Evolutionary conservation across 176 grass and related monocot genomes (phyloP).

Genomic region (Hyparrhenia diplandra): DNA sequence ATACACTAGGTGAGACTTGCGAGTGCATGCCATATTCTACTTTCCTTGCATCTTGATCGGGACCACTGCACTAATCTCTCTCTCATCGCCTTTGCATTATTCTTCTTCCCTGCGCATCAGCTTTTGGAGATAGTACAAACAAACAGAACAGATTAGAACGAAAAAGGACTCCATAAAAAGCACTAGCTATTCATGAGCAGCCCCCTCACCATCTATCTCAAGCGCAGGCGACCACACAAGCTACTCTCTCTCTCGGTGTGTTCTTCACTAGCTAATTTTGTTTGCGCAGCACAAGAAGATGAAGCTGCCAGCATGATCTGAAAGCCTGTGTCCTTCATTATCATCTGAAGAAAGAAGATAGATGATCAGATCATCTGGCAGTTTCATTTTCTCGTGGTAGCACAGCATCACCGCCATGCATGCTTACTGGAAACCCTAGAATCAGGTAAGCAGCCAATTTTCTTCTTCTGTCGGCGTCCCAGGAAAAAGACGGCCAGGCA

Average conservation of each 20-base stretch:
- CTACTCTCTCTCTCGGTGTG: not conserved
- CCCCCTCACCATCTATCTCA: slow-evolving; percentile 10
- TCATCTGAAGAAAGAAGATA: not conserved
- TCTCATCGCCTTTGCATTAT: slow-evolving; percentile 20
- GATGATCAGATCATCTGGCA: slow-evolving; percentile 30
- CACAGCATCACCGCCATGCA: not conserved
- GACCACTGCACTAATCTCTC: slow-evolving; percentile 4
- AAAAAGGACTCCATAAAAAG: slow-evolving; percentile 39
- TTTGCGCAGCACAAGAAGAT: slow-evolving; percentile 49
- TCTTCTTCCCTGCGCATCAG: slow-evolving; percentile 12
- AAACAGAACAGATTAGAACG: slow-evolving; percentile 7
- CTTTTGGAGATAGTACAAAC: slow-evolving; percentile 15
- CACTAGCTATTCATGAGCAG: slow-evolving; percentile 25
- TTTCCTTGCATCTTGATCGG: slow-evolving; percentile 3
- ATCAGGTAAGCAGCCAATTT: not conserved
- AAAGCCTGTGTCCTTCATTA: not conserved
- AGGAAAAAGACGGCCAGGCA: not conserved
- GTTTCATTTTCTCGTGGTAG: slow-evolving; percentile 32
- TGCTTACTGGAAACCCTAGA: slow-evolving; percentile 12
- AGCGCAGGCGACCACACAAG: not conserved
- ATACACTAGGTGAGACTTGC: no score
- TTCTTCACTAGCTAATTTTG: not conserved
- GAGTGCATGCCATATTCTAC: slow-evolving; percentile 10
- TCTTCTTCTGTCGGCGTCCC: not conserved
- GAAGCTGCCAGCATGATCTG: slow-evolving; percentile 82